These are phyloP conservation scores for Sungouiella thailandica DNA, from an alignment of 805 yeast species.

Conservation along the genomic window DNA sequence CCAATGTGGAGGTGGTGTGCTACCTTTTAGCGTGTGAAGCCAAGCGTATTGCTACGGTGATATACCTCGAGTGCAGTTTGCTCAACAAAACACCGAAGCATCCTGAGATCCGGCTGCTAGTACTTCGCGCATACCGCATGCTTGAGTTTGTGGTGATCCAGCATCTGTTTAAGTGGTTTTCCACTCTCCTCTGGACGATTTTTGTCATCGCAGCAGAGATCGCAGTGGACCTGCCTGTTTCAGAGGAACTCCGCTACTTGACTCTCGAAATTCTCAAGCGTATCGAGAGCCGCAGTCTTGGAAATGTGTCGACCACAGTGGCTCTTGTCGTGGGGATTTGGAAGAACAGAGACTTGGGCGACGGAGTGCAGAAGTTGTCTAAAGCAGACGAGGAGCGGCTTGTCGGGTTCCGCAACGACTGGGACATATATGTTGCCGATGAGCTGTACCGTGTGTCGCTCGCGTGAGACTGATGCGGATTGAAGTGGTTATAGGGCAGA, in stretches of 20 bases:
- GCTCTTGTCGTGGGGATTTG: constrained; percentile 21
- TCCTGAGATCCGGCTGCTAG: constrained; percentile 9
- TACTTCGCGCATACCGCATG: constrained; percentile 14
- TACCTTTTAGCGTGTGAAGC: constrained; percentile 25
- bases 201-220: constrained; percentile 25
- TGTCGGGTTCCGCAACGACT: constrained; percentile 22
- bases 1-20: constrained; percentile 18
- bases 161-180: constrained; percentile 24
- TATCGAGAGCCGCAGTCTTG: constrained; percentile 21
- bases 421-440: constrained; percentile 28
- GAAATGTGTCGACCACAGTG: constrained; percentile 22
- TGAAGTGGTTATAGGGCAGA: no score
- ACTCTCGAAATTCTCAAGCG: constrained; percentile 21
- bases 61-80: constrained; percentile 25
- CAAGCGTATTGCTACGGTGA: constrained; percentile 18
- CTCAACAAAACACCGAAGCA: constrained; percentile 22
- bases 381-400: not conserved
- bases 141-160: constrained; percentile 22
- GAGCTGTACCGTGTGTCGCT: constrained; percentile 20
- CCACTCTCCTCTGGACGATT: constrained; percentile 27
- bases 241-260: constrained; percentile 23
- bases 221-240: constrained; percentile 15
- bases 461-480: constrained; percentile 13
- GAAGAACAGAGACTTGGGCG: constrained; percentile 24
- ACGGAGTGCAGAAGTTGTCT: constrained; percentile 9